Base-by-base conservation (phyloP, 1,284 basidiomycete genomes). In the Cystobasidium pallidum region DNA sequence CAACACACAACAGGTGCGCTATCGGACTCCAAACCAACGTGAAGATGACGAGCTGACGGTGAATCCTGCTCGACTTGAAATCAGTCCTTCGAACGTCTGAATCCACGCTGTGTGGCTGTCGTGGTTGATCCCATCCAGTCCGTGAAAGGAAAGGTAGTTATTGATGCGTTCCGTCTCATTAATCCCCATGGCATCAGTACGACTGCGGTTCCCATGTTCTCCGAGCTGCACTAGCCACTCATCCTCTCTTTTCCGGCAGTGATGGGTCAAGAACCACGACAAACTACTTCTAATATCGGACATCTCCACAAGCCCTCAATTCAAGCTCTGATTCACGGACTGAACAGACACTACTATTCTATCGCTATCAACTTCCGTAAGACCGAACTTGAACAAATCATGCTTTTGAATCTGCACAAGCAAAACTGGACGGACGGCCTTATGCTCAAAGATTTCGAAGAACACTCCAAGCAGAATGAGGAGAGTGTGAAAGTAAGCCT, bases 121-220 rank as follows among this genome's bases (percentile, higher is more conserved):
- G 96, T 99, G 76, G 88, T 99, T 74, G 96, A 99, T 82, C 96
- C 96, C 36, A 99, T 99, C 80, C 96, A 99, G 82, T 98, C 94
- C 32, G 96, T 99, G 78, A 94, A 98, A 81, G 82, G 82, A 54
- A 83, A 83, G 76, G 96, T 99, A 55, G 96, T 99, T 73, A 98
- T 99, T 76, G 96, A 99, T 83, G 96, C 96, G 7, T 99, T 99
- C 86, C 90, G 96, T 74, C 89, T 93, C 54, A 97, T 97, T 83
- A 90, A 90, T 80, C 91, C 94, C 39, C 88, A 91, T 77, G 86
- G 88, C 57, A 88, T 95, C 75, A 78, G 86, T 92, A 47, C 84
- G 64, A 47, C 11, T 41, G 2, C 26, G 21, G 24, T 21, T 51
- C 17, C 47, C 54, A 43, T 10, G 34, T 15, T n/a, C 0, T n/a